phyloP scores from a whole-genome alignment of 2,329 filamentous ascomycete species.

The Bipolaris zeicola region DNA sequence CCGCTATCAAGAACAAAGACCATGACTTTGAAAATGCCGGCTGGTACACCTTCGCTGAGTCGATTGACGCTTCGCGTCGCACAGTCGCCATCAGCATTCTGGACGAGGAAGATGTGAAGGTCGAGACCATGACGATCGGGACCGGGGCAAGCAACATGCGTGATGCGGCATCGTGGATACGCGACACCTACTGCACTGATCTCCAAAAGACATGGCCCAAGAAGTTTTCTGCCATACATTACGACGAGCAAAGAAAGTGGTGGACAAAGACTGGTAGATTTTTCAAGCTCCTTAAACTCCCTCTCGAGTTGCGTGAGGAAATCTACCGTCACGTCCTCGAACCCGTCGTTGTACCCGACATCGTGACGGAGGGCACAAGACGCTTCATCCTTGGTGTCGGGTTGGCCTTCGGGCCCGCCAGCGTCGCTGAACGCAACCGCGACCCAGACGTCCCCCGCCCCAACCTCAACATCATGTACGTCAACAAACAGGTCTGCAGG shows the following conservation, averaged over 20 bases:
- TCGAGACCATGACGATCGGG: conserved; percentile 2
- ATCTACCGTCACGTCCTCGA: conserved; percentile 22
- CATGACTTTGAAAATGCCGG: not conserved
- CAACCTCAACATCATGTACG: conserved; percentile 15
- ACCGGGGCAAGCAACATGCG: not conserved
- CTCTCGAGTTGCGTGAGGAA: conserved; percentile 16
- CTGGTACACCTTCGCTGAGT: conserved; percentile 18
- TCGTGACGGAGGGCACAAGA: not conserved
- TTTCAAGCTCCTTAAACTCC: conserved; percentile 20
- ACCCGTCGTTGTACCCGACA: conserved; percentile 15
- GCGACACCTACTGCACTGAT: conserved; percentile 14
- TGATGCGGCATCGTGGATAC: conserved; percentile 15
- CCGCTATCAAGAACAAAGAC: not conserved
- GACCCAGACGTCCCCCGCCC: conserved; percentile 19
- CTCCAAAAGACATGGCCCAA: conserved; percentile 5
- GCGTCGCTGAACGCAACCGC: conserved; percentile 1
- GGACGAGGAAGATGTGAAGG: not conserved
- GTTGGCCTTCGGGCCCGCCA: not conserved
- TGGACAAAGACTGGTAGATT: conserved; percentile 18
- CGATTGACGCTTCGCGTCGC: not conserved
- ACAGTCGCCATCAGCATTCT: conserved; percentile 3
- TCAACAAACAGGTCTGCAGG: conserved; percentile 10
- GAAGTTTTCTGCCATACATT: conserved; percentile 12
- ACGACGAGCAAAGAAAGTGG: conserved; percentile 22
- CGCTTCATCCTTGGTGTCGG: conserved; percentile 14